Evolutionary conservation across 2,329 filamentous ascomycete species (phyloP).

Genomic region (Aspergillus hiratsukae): DNA sequence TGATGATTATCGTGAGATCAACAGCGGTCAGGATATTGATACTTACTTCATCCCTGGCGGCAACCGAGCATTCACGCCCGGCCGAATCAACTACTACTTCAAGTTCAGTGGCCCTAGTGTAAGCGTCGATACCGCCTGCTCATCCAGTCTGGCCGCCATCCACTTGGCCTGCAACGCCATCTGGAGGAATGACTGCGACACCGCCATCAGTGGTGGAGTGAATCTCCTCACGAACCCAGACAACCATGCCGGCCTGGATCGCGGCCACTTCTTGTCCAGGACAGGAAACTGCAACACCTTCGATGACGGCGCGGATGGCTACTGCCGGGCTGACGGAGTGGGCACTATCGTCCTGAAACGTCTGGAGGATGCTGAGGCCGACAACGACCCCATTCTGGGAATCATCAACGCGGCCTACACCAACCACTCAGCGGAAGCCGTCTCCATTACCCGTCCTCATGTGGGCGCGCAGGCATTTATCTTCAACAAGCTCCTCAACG

Average conservation of each 20-base stretch:
- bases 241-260: conserved; percentile 67
- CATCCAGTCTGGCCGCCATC: conserved; percentile 65
- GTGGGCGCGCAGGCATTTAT: conserved; percentile 34
- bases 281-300: conserved; percentile 48
- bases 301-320: conserved; percentile 49
- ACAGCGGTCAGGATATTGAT: conserved; percentile 65
- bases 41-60: conserved; percentile 62
- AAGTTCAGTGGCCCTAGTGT: conserved; percentile 68
- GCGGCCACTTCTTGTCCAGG: conserved; percentile 33
- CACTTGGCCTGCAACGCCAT: conserved; percentile 69
- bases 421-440: conserved; percentile 45
- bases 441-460: conserved; percentile 40
- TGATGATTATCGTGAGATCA: conserved; percentile 65
- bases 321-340: conserved; percentile 50
- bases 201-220: conserved; percentile 70
- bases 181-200: conserved; percentile 71
- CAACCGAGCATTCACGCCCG: conserved; percentile 55
- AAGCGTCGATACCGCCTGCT: conserved; percentile 70
- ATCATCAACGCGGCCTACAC: conserved; percentile 40
- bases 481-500: conserved; percentile 32
- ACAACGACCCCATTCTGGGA: conserved; percentile 42
- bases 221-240: conserved; percentile 71
- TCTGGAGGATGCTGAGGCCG: conserved; percentile 46
- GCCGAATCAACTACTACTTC: conserved; percentile 71
- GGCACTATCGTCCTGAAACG: conserved; percentile 49